Evolutionary conservation across 345 rosid genomes (phyloP).

Genomic region (Melaleuca quinquenervia): DNA sequence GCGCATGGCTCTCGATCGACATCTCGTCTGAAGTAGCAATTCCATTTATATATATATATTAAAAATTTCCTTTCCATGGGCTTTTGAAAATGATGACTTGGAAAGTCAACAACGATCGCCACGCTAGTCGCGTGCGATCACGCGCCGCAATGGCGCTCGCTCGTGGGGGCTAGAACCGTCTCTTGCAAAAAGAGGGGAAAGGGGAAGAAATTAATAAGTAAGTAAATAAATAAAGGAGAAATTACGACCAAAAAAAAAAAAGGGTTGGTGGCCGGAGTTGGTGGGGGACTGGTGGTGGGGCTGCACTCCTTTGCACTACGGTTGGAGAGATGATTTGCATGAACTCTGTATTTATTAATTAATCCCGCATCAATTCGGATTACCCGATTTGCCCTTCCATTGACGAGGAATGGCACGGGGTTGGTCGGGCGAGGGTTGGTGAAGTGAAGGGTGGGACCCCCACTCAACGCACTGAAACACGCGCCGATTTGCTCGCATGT

Average conservation of each 20-base stretch:
- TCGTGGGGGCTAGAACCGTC: not conserved
- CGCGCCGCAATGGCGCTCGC: not conserved
- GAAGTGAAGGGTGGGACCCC: not conserved
- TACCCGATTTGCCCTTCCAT: not conserved
- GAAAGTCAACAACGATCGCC: not conserved
- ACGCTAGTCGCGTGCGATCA: not conserved
- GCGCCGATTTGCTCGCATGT: not conserved
- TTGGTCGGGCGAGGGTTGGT: constrained; percentile 1
- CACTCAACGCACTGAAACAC: not conserved
- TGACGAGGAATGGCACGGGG: not conserved
- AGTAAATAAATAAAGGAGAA: not conserved
- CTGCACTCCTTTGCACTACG: not conserved
- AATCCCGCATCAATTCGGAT: too few species aligned
- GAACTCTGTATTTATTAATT: too few species aligned
- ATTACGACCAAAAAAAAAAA: not conserved
- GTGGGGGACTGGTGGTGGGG: not conserved
- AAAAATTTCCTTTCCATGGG: not conserved
- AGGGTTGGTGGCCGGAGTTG: not conserved
- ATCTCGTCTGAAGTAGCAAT: not conserved
- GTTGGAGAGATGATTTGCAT: not conserved
- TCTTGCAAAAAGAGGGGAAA: not conserved
- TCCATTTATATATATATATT: too few species aligned
- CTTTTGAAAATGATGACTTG: not conserved
- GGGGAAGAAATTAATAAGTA: not conserved
- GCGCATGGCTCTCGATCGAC: not conserved